phyloP scores from a whole-genome alignment of 2,329 filamentous ascomycete genomes.

The Amylocarpus encephaloides region DNA sequence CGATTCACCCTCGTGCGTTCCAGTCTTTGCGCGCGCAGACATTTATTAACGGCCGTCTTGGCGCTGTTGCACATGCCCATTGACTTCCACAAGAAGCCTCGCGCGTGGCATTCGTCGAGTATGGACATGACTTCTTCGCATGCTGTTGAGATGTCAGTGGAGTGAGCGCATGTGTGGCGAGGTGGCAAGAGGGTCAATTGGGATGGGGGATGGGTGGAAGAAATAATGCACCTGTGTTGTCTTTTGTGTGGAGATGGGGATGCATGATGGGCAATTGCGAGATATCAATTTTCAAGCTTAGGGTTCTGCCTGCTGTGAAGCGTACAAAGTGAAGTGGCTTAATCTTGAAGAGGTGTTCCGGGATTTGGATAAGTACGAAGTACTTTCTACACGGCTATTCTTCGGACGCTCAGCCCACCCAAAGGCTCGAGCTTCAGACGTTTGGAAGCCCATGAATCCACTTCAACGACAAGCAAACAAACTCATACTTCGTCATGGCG shows the following conservation, averaged over 20 bases:
- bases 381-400: background rate
- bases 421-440: background rate
- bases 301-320: too few relatives aligned
- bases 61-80: conserved; percentile 83
- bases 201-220: background rate
- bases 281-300: background rate
- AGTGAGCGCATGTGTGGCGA: conserved; percentile 9
- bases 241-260: conserved; percentile 91
- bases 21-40: conserved; percentile 71
- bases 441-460: background rate
- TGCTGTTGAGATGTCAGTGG: conserved; percentile 45
- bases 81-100: conserved; percentile 87
- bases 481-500: conserved; percentile 21
- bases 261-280: conserved; percentile 61
- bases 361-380: background rate
- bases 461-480: conserved; percentile 1
- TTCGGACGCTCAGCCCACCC: background rate
- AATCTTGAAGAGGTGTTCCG: background rate
- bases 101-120: conserved; percentile 91
- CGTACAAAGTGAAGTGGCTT: background rate
- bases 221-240: conserved; percentile 65
- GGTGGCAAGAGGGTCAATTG: background rate
- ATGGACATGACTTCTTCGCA: conserved; percentile 92
- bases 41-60: conserved; percentile 79
- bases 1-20: conserved; percentile 75